Conservation (phyloP, 192 early-diverging fungal genomes). For the Linnemannia schmuckeri region DNA sequence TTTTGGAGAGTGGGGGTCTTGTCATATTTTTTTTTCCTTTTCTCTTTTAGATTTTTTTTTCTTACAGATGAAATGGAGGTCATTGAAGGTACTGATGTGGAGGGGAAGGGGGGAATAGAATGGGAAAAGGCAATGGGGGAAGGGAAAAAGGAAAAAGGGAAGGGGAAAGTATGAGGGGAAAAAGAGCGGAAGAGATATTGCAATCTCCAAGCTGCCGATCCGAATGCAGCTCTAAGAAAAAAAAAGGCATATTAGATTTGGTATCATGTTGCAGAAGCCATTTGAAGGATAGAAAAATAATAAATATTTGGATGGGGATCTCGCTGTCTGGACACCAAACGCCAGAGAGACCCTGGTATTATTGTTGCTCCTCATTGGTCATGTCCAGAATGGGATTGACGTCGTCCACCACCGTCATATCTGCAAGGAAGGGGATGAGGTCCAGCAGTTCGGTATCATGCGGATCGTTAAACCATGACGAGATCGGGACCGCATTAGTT, state of each 20-base stretch:
- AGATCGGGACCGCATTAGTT: slow-evolving; percentile 95
- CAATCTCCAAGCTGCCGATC: slow-evolving; percentile 1
- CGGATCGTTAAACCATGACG: slow-evolving; percentile 97
- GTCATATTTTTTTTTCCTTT: slow-evolving; percentile 11
- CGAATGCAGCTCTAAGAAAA: background rate
- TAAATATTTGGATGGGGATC: background rate
- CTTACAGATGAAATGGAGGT: slow-evolving; percentile 4
- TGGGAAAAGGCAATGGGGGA: background rate
- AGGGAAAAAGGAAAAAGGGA: background rate
- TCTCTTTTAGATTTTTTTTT: slow-evolving; percentile 2
- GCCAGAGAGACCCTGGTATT: slow-evolving; percentile 29
- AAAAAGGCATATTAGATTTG: slow-evolving; percentile 5
- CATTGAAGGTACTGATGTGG: background rate
- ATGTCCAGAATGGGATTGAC: slow-evolving; percentile 85
- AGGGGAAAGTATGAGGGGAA: background rate
- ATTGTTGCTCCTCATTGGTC: slow-evolving; percentile 57
- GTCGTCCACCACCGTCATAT: slow-evolving; percentile 89
- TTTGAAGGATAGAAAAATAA: slow-evolving; percentile 18
- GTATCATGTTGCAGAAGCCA: slow-evolving; percentile 10
- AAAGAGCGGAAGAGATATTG: background rate
- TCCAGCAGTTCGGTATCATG: slow-evolving; percentile 96
- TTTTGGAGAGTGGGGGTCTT: background rate
- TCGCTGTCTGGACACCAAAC: slow-evolving; percentile 12
- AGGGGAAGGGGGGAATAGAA: background rate
- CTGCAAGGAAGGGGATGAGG: slow-evolving; percentile 94